Evolutionary conservation across 352 stramenopile genomes (phyloP).

Genomic region (Pythium pectinolyticum): DNA sequence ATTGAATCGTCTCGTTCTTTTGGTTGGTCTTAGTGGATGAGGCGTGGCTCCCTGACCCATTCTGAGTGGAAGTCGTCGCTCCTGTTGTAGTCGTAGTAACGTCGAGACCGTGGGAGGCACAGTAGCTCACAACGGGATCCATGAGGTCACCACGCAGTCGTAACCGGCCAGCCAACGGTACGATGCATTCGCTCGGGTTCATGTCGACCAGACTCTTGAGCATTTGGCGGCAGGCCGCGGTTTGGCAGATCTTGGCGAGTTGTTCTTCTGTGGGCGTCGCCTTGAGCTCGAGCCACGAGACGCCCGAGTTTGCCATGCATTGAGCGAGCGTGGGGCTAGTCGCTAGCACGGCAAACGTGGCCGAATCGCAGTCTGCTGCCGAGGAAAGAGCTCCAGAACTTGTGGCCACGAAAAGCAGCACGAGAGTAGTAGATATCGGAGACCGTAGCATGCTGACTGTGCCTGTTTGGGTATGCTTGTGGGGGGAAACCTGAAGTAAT

Average conservation of each 20-base stretch:
- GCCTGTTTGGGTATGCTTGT: too few species aligned
- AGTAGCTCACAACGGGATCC: constrained; percentile 16
- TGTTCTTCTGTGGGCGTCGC: background rate
- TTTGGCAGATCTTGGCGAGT: background rate
- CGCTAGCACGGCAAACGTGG: background rate
- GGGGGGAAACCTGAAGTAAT: too few species aligned
- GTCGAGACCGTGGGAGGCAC: background rate
- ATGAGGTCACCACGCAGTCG: constrained; percentile 12
- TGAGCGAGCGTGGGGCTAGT: background rate
- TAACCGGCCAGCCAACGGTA: background rate
- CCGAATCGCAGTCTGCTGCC: background rate
- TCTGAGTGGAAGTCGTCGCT: too few species aligned
- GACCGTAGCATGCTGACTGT: too few species aligned
- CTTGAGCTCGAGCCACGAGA: background rate
- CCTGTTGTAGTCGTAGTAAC: too few species aligned
- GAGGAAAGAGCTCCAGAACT: too few species aligned
- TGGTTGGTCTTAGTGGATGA: too few species aligned
- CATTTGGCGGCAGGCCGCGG: background rate
- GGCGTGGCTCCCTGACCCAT: too few species aligned
- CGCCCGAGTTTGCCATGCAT: background rate
- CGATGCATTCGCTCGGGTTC: background rate
- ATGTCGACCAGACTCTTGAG: background rate
- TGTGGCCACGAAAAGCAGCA: too few species aligned
- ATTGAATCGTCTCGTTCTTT: too few species aligned
- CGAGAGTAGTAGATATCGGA: too few species aligned